Evolutionary conservation across 805 yeast species (phyloP).

Genomic region (Ogataea pini): DNA sequence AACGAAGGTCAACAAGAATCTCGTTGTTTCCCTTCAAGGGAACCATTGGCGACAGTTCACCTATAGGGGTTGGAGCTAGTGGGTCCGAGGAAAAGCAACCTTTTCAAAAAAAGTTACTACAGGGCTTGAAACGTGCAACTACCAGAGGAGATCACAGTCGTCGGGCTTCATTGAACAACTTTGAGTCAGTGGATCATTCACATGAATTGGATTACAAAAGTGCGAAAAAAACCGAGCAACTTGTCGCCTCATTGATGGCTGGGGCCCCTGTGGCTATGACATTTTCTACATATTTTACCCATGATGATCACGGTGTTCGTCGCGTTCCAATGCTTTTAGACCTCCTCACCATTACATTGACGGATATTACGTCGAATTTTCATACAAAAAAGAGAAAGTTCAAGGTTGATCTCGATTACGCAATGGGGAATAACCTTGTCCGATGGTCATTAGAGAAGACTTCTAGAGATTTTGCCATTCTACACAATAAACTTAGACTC

Average conservation of each 20-base stretch:
- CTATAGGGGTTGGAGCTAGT: not conserved
- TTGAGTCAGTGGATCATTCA: slow-evolving; percentile 17
- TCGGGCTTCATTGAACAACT: slow-evolving; percentile 11
- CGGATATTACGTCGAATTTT: slow-evolving; percentile 46
- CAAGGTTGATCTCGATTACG: slow-evolving; percentile 82
- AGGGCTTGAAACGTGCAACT: slow-evolving; percentile 22
- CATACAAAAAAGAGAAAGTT: slow-evolving; percentile 47
- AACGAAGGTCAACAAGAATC: slow-evolving; percentile 12
- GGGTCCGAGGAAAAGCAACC: slow-evolving; percentile 18
- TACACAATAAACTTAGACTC: slow-evolving; percentile 69
- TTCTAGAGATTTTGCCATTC: slow-evolving; percentile 65
- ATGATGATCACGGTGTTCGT: slow-evolving; percentile 73
- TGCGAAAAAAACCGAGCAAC: slow-evolving; percentile 26
- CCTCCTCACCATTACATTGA: slow-evolving; percentile 65
- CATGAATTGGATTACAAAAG: slow-evolving; percentile 29
- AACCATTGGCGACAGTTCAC: not conserved
- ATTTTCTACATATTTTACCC: slow-evolving; percentile 69
- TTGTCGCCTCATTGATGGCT: slow-evolving; percentile 54
- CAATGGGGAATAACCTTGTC: slow-evolving; percentile 75
- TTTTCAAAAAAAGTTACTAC: slow-evolving; percentile 22
- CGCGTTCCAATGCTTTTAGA: slow-evolving; percentile 83
- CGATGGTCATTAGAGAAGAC: slow-evolving; percentile 79
- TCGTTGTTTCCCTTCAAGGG: slow-evolving; percentile 22
- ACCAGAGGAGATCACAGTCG: slow-evolving; percentile 16
- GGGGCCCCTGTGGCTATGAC: slow-evolving; percentile 77